Conservation (phyloP, 2,329 filamentous ascomycete species). For the Cadophora gregata region DNA sequence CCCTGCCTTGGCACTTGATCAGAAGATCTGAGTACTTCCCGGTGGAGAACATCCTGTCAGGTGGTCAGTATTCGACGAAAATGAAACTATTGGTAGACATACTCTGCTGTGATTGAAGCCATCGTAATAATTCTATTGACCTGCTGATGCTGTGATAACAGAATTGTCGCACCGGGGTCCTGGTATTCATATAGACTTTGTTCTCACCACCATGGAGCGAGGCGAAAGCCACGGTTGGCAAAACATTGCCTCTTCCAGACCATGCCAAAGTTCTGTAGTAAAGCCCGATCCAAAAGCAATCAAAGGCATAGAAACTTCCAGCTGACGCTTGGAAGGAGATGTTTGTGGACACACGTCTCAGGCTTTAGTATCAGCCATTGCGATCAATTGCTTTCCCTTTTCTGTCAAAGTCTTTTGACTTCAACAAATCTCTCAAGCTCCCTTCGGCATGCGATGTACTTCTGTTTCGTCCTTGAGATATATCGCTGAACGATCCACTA, state of each 20-base stretch:
- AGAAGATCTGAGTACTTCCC: conserved; percentile 35
- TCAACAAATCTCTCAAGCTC: conserved; percentile 60
- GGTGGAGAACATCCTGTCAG: conserved; percentile 11
- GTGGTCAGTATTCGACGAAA: background rate
- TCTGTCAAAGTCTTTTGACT: conserved; percentile 43
- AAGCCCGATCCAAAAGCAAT: background rate
- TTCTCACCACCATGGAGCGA: background rate
- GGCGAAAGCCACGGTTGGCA: background rate
- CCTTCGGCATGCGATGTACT: conserved; percentile 59
- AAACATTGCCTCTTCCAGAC: background rate
- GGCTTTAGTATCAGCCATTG: conserved; percentile 24
- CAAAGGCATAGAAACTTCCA: background rate
- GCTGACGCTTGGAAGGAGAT: background rate
- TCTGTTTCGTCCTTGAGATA: conserved; percentile 37
- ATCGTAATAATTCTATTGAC: background rate
- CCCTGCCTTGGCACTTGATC: conserved; percentile 28
- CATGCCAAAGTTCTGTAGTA: background rate
- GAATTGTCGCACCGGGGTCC: no score
- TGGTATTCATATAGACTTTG: background rate
- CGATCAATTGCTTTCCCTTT: conserved; percentile 43
- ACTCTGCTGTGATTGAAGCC: conserved; percentile 10
- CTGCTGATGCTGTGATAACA: background rate
- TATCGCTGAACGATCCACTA: conserved; percentile 25
- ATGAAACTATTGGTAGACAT: background rate
- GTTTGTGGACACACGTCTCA: background rate